Evolutionary conservation across 352 stramenopile species (phyloP).

Genomic region (Globisporangium yorkense): DNA sequence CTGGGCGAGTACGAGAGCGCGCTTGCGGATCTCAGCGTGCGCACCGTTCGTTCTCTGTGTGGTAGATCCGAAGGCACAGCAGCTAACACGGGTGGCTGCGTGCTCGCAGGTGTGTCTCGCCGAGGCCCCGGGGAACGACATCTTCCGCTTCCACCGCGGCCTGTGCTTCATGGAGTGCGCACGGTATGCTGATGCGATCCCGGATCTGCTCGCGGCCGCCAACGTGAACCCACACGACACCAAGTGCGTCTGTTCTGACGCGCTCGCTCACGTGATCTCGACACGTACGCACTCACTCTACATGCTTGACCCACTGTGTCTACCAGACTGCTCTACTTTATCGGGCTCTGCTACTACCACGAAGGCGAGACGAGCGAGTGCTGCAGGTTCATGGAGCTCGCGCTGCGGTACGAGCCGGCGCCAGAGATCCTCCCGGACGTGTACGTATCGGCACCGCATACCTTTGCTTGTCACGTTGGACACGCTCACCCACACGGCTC

Average conservation of each 20-base stretch:
- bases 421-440: constrained; percentile 42
- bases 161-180: constrained; percentile 55
- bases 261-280: too few relatives aligned
- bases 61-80: neutral
- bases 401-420: constrained; percentile 24
- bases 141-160: constrained; percentile 63
- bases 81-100: neutral
- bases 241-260: constrained; percentile 1
- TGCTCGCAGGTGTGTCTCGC: constrained; percentile 30
- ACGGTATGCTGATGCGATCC: constrained; percentile 39
- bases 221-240: constrained; percentile 27
- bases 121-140: constrained; percentile 35
- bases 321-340: constrained; percentile 50
- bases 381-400: constrained; percentile 35
- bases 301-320: neutral
- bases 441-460: constrained; percentile 21
- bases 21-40: constrained; percentile 52
- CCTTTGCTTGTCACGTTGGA: neutral
- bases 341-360: constrained; percentile 61
- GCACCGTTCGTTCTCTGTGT: neutral
- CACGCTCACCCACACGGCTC: neutral
- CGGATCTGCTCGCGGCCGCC: constrained; percentile 44
- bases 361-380: constrained; percentile 38
- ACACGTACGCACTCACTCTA: too few relatives aligned
- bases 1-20: constrained; percentile 53